Percentiles rank a stretch among this genome's conserved stretches.
Evolutionary conservation across 2,329 filamentous ascomycete species (phyloP).

Genomic region (Penicillium olsonii): DNA sequence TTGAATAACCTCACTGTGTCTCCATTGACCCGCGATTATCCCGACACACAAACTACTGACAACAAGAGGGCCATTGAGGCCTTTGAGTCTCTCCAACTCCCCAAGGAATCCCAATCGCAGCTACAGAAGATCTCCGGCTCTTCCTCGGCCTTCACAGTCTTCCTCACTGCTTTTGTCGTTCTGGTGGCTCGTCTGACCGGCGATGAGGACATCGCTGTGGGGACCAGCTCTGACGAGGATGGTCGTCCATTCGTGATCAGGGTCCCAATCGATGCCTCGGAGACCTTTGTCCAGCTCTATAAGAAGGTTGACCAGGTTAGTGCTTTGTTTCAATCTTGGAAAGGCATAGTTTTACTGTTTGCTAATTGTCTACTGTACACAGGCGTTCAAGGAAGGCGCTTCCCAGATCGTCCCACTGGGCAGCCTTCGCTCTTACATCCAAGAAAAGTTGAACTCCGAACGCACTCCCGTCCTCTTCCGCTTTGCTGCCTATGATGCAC

Average conservation of each 20-base stretch:
- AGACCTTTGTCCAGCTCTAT: conserved; percentile 44
- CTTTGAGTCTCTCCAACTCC: conserved; percentile 43
- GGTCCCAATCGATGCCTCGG: conserved; percentile 42
- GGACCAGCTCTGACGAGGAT: conserved; percentile 45
- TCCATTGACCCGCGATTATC: conserved; percentile 48
- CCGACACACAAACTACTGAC: conserved; percentile 40
- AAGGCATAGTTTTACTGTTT: neutral
- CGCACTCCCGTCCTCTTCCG: conserved; percentile 46
- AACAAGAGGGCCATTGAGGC: conserved; percentile 45
- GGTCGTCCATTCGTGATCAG: conserved; percentile 50
- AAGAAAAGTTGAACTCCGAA: conserved; percentile 43
- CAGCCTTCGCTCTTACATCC: conserved; percentile 43
- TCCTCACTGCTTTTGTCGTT: conserved; percentile 47
- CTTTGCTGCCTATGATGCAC: conserved; percentile 51
- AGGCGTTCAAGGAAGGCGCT: conserved; percentile 44
- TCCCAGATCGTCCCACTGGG: conserved; percentile 46
- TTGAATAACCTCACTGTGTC: conserved; percentile 46
- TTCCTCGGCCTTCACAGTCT: conserved; percentile 41
- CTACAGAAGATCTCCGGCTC: conserved; percentile 41
- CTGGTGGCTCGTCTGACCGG: conserved; percentile 50
- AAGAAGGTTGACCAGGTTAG: conserved; percentile 43
- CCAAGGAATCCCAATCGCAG: conserved; percentile 37
- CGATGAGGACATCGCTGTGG: conserved; percentile 52
- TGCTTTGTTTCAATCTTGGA: neutral
- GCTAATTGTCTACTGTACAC: conserved; percentile 18